These are phyloP conservation scores for Apiospora malaysiana DNA, from an alignment of 2,329 filamentous ascomycete species.

Conservation along the genomic window DNA sequence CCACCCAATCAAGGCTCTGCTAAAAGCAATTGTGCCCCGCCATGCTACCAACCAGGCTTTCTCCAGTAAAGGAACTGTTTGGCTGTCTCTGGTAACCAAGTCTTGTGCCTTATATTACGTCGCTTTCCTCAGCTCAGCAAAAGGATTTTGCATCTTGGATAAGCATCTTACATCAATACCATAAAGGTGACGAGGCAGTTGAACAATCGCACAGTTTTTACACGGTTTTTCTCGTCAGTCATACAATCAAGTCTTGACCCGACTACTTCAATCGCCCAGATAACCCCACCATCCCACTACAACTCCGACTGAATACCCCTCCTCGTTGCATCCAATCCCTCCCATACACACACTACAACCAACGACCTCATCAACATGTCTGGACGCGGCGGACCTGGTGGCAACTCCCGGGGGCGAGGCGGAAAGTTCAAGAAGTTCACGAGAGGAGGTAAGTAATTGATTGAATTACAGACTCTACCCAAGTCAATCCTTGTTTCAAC, in stretches of 20 bases:
- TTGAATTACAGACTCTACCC: conserved; percentile 2
- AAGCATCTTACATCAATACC: neutral
- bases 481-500: neutral
- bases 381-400: conserved; percentile 48
- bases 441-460: conserved; percentile 72
- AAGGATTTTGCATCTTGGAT: conserved; percentile 3
- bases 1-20: conserved; percentile 16
- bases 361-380: conserved; percentile 44
- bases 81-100: neutral
- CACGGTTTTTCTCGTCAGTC: conserved; percentile 16
- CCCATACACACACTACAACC: conserved; percentile 10
- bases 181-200: neutral
- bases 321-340: conserved; percentile 17
- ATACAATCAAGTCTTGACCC: neutral
- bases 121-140: neutral
- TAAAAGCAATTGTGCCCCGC: conserved; percentile 14
- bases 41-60: neutral
- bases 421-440: conserved; percentile 96
- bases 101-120: conserved; percentile 7
- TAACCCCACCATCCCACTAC: conserved; percentile 29
- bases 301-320: conserved; percentile 19
- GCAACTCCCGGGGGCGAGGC: conserved; percentile 75
- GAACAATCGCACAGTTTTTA: conserved; percentile 16
- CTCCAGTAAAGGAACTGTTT: neutral
- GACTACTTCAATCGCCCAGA: conserved; percentile 20